These are phyloP conservation scores for Penicillium paxilli DNA, from an alignment of 495 filamentous ascomycete genomes.

Conservation along the genomic window DNA sequence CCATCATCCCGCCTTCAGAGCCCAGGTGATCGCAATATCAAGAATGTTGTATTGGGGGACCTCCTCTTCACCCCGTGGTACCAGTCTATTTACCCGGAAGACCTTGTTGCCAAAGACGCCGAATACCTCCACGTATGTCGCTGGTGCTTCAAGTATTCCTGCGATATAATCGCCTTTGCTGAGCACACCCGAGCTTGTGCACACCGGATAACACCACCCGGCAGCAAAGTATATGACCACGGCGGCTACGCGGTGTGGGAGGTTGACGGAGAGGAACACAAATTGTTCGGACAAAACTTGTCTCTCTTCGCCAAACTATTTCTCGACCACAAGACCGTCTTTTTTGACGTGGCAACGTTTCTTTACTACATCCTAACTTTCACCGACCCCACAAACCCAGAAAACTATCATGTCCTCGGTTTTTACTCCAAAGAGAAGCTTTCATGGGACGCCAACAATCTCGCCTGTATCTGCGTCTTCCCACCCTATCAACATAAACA, in stretches of 20 bases:
- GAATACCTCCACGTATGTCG: constrained; percentile 81
- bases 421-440: constrained; percentile 99
- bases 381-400: constrained; percentile 35
- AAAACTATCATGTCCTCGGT: constrained; percentile 65
- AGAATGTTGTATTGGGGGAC: constrained; percentile 73
- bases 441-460: constrained; percentile 97
- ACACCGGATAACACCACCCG: constrained; percentile 40
- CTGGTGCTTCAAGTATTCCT: constrained; percentile 90
- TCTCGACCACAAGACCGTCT: constrained; percentile 96
- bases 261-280: constrained; percentile 83
- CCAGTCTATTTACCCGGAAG: constrained; percentile 75
- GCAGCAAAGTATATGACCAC: constrained; percentile 56
- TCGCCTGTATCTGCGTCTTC: constrained; percentile 95
- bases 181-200: constrained; percentile 48
- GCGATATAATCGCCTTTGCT: constrained; percentile 62
- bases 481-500: constrained; percentile 92
- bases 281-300: constrained; percentile 93
- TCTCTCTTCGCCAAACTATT: constrained; percentile 98
- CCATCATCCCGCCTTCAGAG: constrained; percentile 32
- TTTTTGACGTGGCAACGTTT: constrained; percentile 94
- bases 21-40: constrained; percentile 60
- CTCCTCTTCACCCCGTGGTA: constrained; percentile 77
- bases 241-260: constrained; percentile 76
- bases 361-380: constrained; percentile 86
- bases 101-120: constrained; percentile 65